Evolutionary conservation across 2,329 filamentous ascomycete genomes (phyloP).

Genomic region (Pseudocercospora musae): DNA sequence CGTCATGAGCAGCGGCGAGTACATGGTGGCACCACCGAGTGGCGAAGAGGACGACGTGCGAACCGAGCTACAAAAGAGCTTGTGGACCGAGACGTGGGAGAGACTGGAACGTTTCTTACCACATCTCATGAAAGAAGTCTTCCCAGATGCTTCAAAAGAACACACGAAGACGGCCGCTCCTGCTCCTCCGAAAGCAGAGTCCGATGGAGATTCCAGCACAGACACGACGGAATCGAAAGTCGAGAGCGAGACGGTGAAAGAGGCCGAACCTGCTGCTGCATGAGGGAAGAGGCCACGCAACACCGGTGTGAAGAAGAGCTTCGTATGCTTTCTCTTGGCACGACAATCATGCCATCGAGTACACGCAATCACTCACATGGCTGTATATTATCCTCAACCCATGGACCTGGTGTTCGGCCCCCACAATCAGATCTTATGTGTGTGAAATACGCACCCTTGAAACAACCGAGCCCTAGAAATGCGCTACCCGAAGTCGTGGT

Average conservation of each 20-base stretch:
- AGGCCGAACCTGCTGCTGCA: background rate
- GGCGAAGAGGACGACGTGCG: constrained; percentile 39
- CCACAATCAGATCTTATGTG: background rate
- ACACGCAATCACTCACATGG: background rate
- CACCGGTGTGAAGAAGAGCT: background rate
- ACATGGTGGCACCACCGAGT: constrained; percentile 64
- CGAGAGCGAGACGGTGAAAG: background rate
- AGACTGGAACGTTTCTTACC: constrained; percentile 60
- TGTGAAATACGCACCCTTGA: background rate
- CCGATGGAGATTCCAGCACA: constrained; percentile 12
- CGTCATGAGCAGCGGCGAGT: constrained; percentile 89
- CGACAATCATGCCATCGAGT: background rate
- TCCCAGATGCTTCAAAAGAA: constrained; percentile 46
- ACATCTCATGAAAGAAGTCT: constrained; percentile 57
- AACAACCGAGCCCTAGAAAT: background rate
- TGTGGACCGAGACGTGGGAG: constrained; percentile 62
- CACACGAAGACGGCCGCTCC: background rate
- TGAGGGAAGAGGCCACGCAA: background rate
- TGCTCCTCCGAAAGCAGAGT: background rate
- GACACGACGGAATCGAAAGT: background rate
- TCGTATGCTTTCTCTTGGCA: background rate
- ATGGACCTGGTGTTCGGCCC: background rate
- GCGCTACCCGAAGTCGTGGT: background rate
- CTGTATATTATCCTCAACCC: background rate
- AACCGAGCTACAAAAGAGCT: constrained; percentile 47